Evolutionary conservation across 2,329 filamentous ascomycete species (phyloP), one percentile per base, ranked within the genome.

Genomic region (Venturia pyrina): DNA sequence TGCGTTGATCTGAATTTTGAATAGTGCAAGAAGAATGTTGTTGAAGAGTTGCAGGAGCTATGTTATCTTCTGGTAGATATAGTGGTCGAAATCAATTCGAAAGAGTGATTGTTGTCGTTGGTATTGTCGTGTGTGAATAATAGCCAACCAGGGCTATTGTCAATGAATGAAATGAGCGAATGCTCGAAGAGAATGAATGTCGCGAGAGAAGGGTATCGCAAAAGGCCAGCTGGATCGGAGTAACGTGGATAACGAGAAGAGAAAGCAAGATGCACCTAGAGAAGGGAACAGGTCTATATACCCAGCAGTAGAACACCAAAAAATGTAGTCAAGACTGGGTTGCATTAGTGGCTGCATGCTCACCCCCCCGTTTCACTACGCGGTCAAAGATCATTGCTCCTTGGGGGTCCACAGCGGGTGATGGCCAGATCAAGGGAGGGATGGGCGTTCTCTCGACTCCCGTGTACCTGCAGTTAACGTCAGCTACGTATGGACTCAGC

Each of bases 141-240:
- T 73, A 72, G 73, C 73, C 69, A 69, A 70, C 72, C 74, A 73
- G 68, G 71, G 72, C 70, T 71, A 75, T 72, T 59, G 74, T 74
- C 73, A 72, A 69, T 62, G 72, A 76, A 69, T 70, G 74, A 68
- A 76, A 75, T 70, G 78, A 79, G 78, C 77, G 73, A 76, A 71
- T 75, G 76, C 75, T 77, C 73, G 72, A 71, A 72, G 63, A 75
- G 74, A 69, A 73, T 32, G 65, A 69, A 60, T 60, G 68, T n/a
- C 46, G 28, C 64, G n/a, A 43, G 59, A 10, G 60, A 48, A 46
- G 37, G 37, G 40, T 37, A 46, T 44, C 60, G n/a, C 40, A 62
- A 40, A 37, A 59, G 53, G 28, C 53, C 53, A 59, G 53, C 53
- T 59, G 7, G 32, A 59, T 59, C 28, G 10, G 53, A 59, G 28